These are phyloP conservation scores for Melanopsichium pennsylvanicum DNA, from an alignment of 1,284 basidiomycete species.

Conservation along the genomic window DNA sequence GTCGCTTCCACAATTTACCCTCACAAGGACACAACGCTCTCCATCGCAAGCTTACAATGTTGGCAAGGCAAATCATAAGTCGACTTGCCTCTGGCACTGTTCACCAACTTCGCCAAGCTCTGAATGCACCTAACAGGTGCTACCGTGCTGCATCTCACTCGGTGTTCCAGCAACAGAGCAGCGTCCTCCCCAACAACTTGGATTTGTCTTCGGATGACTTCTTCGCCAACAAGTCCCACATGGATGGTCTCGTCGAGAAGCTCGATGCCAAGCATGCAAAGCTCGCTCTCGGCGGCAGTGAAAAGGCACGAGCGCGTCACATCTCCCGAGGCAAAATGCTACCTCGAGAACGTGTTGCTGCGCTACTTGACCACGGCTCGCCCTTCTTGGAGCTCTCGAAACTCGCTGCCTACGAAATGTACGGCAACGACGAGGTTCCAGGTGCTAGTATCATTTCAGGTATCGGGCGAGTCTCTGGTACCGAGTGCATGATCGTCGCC, in stretches of 20 bases:
- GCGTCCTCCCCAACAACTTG: slow-evolving; percentile 53
- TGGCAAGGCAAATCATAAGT: slow-evolving; percentile 3
- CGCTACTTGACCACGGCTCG: slow-evolving; percentile 82
- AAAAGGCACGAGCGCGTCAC: slow-evolving; percentile 80
- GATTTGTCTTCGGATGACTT: slow-evolving; percentile 46
- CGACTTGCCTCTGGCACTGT: slow-evolving; percentile 10
- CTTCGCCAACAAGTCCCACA: slow-evolving; percentile 49
- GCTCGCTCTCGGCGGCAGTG: slow-evolving; percentile 67
- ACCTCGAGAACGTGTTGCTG: slow-evolving; percentile 77
- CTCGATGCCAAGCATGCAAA: slow-evolving; percentile 48
- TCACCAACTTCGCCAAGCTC: slow-evolving; percentile 1
- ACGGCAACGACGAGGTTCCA: slow-evolving; percentile 79
- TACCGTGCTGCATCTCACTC: slow-evolving; percentile 36
- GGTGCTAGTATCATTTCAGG: slow-evolving; percentile 91
- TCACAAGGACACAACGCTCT: background rate
- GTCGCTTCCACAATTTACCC: too few relatives aligned
- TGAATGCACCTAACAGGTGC: background rate
- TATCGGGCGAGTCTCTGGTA: slow-evolving; percentile 78
- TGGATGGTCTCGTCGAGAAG: slow-evolving; percentile 50
- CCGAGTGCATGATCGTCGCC: slow-evolving; percentile 86
- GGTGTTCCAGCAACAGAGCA: slow-evolving; percentile 33
- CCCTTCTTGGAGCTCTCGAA: slow-evolving; percentile 89
- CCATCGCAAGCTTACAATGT: slow-evolving; percentile 1
- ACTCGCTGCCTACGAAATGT: slow-evolving; percentile 86
- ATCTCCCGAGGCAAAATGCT: slow-evolving; percentile 81